Conservation (phyloP, 208 protist genomes). For the Acanthamoeba royreba region DNA sequence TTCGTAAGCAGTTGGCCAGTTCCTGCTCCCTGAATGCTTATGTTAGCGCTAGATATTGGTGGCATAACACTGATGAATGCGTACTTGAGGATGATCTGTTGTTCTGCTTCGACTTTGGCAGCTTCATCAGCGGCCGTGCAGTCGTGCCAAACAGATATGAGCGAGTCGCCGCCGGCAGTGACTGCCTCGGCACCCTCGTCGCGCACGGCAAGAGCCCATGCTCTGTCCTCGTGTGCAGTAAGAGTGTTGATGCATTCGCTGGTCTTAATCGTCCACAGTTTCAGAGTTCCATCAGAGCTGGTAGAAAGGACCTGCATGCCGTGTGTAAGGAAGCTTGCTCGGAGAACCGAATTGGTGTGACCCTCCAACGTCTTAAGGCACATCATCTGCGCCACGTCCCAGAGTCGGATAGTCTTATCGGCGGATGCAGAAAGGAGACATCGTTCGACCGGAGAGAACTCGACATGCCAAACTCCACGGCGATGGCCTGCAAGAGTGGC, state of each 20-base stretch:
- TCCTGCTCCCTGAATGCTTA: constrained; percentile 56
- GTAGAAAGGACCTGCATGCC: constrained; percentile 74
- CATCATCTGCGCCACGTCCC: constrained; percentile 67
- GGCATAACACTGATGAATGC: neutral
- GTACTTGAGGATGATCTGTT: constrained; percentile 50
- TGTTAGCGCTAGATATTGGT: neutral
- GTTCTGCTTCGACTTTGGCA: neutral
- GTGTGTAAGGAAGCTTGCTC: constrained; percentile 67
- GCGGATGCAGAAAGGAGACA: constrained; percentile 61
- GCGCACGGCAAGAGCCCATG: constrained; percentile 67
- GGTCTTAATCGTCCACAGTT: constrained; percentile 80
- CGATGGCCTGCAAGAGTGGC: constrained; percentile 71
- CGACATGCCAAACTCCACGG: constrained; percentile 74
- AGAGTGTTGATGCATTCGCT: constrained; percentile 77
- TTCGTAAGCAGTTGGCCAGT: constrained; percentile 51
- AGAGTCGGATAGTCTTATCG: constrained; percentile 80
- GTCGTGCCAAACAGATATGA: constrained; percentile 66
- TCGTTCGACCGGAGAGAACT: constrained; percentile 76
- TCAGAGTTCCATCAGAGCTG: constrained; percentile 62
- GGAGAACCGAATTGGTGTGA: constrained; percentile 73
- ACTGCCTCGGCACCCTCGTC: constrained; percentile 52
- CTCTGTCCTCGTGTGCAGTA: constrained; percentile 72
- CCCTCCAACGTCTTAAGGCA: constrained; percentile 82
- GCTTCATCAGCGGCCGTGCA: constrained; percentile 48
- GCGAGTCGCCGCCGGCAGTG: constrained; percentile 64